Percentiles rank a stretch among this genome's conserved stretches.
Conservation (phyloP, 805 yeast genomes). For the Hanseniaspora valbyensis region DNA sequence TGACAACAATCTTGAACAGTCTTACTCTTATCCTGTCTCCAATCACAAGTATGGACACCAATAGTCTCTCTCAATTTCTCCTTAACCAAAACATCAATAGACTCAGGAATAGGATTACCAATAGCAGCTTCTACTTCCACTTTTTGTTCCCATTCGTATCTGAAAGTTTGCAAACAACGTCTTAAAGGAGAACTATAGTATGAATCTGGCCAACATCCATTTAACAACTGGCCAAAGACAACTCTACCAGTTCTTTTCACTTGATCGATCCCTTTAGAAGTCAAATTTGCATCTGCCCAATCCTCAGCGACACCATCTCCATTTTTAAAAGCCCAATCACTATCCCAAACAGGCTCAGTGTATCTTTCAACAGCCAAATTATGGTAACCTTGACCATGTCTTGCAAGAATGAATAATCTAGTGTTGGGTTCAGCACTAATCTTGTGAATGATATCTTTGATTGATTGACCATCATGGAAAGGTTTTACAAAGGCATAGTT, state of each 20-base stretch:
- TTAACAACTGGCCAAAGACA: slow-evolving; percentile 24
- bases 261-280: slow-evolving; percentile 45
- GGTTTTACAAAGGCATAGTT: slow-evolving; percentile 14
- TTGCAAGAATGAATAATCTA: slow-evolving; percentile 44
- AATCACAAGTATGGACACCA: slow-evolving; percentile 52
- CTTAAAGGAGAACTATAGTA: slow-evolving; percentile 56
- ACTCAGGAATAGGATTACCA: neutral
- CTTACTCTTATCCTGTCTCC: slow-evolving; percentile 34
- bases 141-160: slow-evolving; percentile 44
- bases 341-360: slow-evolving; percentile 49
- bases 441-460: neutral
- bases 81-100: slow-evolving; percentile 23
- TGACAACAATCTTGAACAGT: slow-evolving; percentile 27
- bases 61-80: slow-evolving; percentile 52
- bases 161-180: slow-evolving; percentile 48
- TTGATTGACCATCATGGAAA: neutral
- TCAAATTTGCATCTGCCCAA: slow-evolving; percentile 45
- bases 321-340: slow-evolving; percentile 39
- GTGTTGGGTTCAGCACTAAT: neutral
- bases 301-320: slow-evolving; percentile 42
- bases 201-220: slow-evolving; percentile 45
- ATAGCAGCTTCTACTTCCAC: slow-evolving; percentile 22
- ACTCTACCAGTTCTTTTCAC: slow-evolving; percentile 36
- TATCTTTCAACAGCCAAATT: slow-evolving; percentile 45
- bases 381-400: slow-evolving; percentile 66